Conservation (phyloP, 2,329 filamentous ascomycete species). For the Verticillium isaacii region DNA sequence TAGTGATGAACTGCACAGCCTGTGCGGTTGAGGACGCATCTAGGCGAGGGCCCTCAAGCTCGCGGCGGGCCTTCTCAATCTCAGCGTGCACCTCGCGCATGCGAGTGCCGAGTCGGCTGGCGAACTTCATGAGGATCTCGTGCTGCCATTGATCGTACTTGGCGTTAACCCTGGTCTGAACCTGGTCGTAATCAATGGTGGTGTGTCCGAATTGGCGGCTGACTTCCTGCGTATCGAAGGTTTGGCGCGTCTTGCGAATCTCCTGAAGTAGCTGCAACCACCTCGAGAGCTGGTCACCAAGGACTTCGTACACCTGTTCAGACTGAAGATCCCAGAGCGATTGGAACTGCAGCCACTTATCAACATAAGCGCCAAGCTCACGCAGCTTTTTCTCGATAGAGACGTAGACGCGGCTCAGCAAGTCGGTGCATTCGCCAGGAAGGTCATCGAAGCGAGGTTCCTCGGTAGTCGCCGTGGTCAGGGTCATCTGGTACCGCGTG, state of each 20-base stretch:
- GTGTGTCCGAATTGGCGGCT: constrained; percentile 90
- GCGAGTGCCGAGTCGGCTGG: constrained; percentile 76
- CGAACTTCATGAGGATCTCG: constrained; percentile 92
- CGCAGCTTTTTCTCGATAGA: constrained; percentile 78
- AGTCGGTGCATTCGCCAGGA: constrained; percentile 74
- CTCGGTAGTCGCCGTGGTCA: constrained; percentile 61
- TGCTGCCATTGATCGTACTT: constrained; percentile 99
- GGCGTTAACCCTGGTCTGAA: constrained; percentile 96
- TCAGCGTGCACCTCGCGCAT: constrained; percentile 92
- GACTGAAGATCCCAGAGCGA: constrained; percentile 97
- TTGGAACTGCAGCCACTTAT: constrained; percentile 98
- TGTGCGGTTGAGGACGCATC: constrained; percentile 95
- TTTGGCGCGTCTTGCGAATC: constrained; percentile 89
- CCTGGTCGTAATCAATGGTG: constrained; percentile 95
- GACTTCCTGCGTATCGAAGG: constrained; percentile 95
- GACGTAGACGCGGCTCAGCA: constrained; percentile 74
- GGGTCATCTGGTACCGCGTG: constrained; percentile 86
- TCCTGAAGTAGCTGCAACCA: constrained; percentile 97
- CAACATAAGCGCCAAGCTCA: constrained; percentile 79
- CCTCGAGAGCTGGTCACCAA: constrained; percentile 84
- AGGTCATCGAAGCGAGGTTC: constrained; percentile 78
- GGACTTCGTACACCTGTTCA: constrained; percentile 86
- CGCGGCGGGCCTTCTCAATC: constrained; percentile 82
- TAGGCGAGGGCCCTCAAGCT: constrained; percentile 86
- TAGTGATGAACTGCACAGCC: constrained; percentile 96